Evolutionary conservation across 2,329 filamentous ascomycete genomes (phyloP), one percentile per base, ranked within the genome.

Genomic region (Hypoxylon sp.): DNA sequence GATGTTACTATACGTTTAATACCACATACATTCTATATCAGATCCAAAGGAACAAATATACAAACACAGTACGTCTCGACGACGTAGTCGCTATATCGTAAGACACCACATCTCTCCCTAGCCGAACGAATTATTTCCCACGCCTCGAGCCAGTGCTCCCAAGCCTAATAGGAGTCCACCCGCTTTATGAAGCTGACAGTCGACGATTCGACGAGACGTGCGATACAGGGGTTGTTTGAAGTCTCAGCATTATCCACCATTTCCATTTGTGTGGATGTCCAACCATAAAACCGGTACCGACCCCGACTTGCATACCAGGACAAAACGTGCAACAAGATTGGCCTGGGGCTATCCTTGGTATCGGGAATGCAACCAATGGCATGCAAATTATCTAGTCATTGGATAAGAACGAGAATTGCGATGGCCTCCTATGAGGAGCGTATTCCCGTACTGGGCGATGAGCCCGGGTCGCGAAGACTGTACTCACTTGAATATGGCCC

Each of bases 271-370:
- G 44, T 25, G 35, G 50, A 48, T 56, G 20, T 48, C 60, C 60
- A 66, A 61, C 58, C 60, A 57, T 53, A 40, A 54, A 50, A 17
- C 44, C 37, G 33, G 33, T 61, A 31, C 46, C 14, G 57, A 37
- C 57, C 42, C 68, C 61, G 63, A 55, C 68, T 62, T 65, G 64
- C 70, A 70, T 70, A 46, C 49, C n/a, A 20, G 50, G 49, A 37
- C 7, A 25, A 25, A 50, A 51, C 37, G 42, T 49, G 30, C 37
- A 20, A 61, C 58, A 33, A 59, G 56, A 72, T 72, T 69, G 59
- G 70, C 57, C 48, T 31, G 11, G 30, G 40, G 25, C 48, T 49
- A 13, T 53, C 53, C 44, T 54, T 64, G 51, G 60, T 58, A 22
- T 25, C 51, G 57, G 57, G 49, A 56, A 51, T 55, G 40, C 30